Evolutionary conservation across 2,329 filamentous ascomycete species (phyloP).

Genomic region (Epicoccum sorghinum): DNA sequence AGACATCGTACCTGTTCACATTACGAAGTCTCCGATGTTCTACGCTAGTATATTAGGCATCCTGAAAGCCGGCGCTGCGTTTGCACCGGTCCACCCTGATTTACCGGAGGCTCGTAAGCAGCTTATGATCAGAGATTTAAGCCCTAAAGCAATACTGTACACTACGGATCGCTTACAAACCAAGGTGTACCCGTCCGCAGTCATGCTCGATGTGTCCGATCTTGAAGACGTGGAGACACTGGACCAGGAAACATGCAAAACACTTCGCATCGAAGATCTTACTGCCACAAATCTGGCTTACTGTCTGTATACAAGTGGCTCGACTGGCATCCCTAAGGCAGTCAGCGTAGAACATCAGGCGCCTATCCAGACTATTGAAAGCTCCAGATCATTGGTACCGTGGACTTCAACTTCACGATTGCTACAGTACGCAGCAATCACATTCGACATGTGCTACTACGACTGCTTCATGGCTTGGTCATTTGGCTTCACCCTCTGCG

Average conservation of each 20-base stretch:
- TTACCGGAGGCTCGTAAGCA: slow-evolving; percentile 43
- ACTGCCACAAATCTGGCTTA: slow-evolving; percentile 46
- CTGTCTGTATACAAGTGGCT: slow-evolving; percentile 53
- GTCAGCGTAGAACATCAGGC: slow-evolving; percentile 51
- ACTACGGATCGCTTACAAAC: background rate
- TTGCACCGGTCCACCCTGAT: slow-evolving; percentile 45
- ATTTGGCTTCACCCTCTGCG: slow-evolving; percentile 52
- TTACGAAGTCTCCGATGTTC: slow-evolving; percentile 42
- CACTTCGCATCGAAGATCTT: slow-evolving; percentile 36
- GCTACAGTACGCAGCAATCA: slow-evolving; percentile 52
- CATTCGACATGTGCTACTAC: slow-evolving; percentile 56
- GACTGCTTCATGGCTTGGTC: slow-evolving; percentile 55
- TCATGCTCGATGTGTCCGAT: slow-evolving; percentile 25
- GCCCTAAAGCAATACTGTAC: slow-evolving; percentile 38
- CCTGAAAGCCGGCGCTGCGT: slow-evolving; percentile 50
- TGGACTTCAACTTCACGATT: slow-evolving; percentile 48
- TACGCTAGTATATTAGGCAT: slow-evolving; percentile 48
- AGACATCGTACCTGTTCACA: slow-evolving; percentile 45
- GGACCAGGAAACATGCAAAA: slow-evolving; percentile 18
- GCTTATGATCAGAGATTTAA: slow-evolving; percentile 45
- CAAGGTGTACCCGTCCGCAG: background rate
- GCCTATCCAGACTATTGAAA: slow-evolving; percentile 50
- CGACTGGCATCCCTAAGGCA: slow-evolving; percentile 53
- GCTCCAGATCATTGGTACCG: slow-evolving; percentile 47
- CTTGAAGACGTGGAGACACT: slow-evolving; percentile 12